A percentile compares a stretch with the other conserved stretches of the same genome.
phyloP scores from a whole-genome alignment of 345 rosid genomes.

The Anacardium occidentale region DNA sequence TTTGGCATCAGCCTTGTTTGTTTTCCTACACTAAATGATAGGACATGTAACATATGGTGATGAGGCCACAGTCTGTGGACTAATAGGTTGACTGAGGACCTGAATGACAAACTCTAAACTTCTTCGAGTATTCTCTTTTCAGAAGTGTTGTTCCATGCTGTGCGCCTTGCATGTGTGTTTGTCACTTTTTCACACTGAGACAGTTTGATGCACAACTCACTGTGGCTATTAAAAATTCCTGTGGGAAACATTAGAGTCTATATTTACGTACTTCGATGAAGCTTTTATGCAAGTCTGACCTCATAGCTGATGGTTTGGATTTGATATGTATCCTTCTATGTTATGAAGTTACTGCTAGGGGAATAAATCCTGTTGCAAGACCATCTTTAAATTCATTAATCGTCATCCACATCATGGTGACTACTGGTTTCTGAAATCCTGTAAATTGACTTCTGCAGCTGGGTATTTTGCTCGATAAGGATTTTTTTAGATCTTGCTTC shows the following conservation, averaged over 20 bases:
- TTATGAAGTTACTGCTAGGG: not conserved
- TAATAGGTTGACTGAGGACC: not conserved
- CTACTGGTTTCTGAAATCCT: not conserved
- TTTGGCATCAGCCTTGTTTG: conserved; percentile 5
- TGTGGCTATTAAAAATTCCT: conserved; percentile 7
- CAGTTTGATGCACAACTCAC: not conserved
- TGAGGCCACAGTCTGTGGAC: not conserved
- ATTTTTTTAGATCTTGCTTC: not conserved
- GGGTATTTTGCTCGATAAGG: not conserved
- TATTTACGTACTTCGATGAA: not conserved
- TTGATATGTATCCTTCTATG: not conserved
- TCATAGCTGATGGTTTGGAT: conserved; percentile 2
- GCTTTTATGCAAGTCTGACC: not conserved
- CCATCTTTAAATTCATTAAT: conserved; percentile 1
- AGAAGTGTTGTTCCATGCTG: too few species aligned
- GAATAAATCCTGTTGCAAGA: not conserved
- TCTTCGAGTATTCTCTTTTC: not conserved
- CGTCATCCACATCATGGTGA: not conserved
- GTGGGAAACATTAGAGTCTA: not conserved
- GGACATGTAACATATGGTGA: not conserved
- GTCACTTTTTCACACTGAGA: not conserved
- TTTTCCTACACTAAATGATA: not conserved
- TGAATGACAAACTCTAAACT: not conserved
- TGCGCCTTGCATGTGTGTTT: not conserved
- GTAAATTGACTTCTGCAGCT: not conserved